These are phyloP conservation scores for Fusarium fracticaudum DNA, from an alignment of 2,329 filamentous ascomycete genomes.

Conservation along the genomic window DNA sequence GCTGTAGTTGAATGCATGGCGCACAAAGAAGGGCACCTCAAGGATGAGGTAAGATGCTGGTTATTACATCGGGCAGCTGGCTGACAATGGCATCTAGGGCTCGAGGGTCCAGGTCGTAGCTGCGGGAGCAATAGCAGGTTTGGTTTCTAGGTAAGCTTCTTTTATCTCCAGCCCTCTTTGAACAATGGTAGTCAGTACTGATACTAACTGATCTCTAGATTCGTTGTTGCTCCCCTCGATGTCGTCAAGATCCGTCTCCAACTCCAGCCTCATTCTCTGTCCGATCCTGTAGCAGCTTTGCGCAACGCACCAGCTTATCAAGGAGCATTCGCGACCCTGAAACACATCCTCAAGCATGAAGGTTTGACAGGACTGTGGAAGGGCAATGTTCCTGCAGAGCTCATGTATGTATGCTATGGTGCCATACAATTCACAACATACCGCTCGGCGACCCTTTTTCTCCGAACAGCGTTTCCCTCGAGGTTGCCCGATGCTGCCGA, in stretches of 20 bases:
- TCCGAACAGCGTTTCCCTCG: constrained; percentile 61
- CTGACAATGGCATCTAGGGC: constrained; percentile 53
- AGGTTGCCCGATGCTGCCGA: constrained; percentile 73
- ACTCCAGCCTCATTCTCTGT: constrained; percentile 86
- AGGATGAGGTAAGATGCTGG: constrained; percentile 62
- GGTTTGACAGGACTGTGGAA: constrained; percentile 93
- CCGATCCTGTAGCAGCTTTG: constrained; percentile 74
- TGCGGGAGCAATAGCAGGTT: constrained; percentile 74
- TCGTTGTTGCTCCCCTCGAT: constrained; percentile 93
- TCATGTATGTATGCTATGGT: constrained; percentile 92
- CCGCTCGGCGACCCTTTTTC: constrained; percentile 74
- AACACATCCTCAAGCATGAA: constrained; percentile 80
- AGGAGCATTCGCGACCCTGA: constrained; percentile 79
- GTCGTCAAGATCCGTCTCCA: constrained; percentile 98
- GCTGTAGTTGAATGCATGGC: constrained; percentile 49
- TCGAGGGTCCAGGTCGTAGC: constrained; percentile 65
- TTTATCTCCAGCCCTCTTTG: background rate
- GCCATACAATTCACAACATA: constrained; percentile 92
- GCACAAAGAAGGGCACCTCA: constrained; percentile 56
- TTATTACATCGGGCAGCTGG: background rate
- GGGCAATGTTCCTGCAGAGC: constrained; percentile 94
- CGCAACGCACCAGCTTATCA: constrained; percentile 68
- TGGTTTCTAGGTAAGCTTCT: constrained; percentile 78
- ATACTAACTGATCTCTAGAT: constrained; percentile 60
- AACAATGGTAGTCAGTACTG: constrained; percentile 8